A percentile compares a stretch with the other conserved stretches of the same genome.
These are phyloP conservation scores for Coniochaeta pulveracea DNA, from an alignment of 2,329 filamentous ascomycete species.

Conservation along the genomic window DNA sequence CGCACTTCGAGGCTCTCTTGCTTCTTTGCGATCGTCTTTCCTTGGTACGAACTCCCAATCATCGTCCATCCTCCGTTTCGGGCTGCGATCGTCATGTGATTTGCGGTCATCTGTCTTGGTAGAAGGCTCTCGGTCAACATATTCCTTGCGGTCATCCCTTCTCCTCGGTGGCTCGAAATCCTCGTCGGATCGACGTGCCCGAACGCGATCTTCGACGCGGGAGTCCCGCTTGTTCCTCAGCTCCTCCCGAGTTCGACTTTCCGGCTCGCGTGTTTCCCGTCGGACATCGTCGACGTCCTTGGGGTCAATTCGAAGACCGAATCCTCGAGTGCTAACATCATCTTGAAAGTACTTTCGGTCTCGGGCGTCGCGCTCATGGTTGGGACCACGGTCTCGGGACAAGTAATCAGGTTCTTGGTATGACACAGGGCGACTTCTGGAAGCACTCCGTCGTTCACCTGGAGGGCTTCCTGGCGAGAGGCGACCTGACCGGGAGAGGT, in stretches of 20 bases:
- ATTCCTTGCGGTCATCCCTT: conserved; percentile 7
- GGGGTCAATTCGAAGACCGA: conserved; percentile 36
- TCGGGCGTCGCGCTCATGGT: conserved; percentile 34
- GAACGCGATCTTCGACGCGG: conserved; percentile 13
- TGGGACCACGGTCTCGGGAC: conserved; percentile 33
- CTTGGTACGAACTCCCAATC: conserved; percentile 2
- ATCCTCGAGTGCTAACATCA: conserved; percentile 35
- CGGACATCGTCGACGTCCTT: conserved; percentile 19
- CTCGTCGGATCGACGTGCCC: conserved; percentile 16
- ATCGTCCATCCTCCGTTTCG: conserved; percentile 1
- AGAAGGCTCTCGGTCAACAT: conserved; percentile 2
- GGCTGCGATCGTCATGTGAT: background rate
- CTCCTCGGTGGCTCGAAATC: conserved; percentile 12
- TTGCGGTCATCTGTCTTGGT: background rate
- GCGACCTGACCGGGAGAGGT: conserved; percentile 20
- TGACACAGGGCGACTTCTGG: conserved; percentile 34
- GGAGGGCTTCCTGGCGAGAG: conserved; percentile 23
- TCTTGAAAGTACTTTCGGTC: conserved; percentile 32
- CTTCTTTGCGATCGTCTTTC: background rate
- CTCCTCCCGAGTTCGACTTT: conserved; percentile 26
- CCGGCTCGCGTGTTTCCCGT: conserved; percentile 15
- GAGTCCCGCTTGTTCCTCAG: conserved; percentile 23
- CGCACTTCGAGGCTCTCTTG: background rate
- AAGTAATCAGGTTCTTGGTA: conserved; percentile 31
- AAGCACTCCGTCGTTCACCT: conserved; percentile 17